Base-by-base conservation (phyloP, 2,329 filamentous ascomycete genomes). In the Penicillium polonicum region DNA sequence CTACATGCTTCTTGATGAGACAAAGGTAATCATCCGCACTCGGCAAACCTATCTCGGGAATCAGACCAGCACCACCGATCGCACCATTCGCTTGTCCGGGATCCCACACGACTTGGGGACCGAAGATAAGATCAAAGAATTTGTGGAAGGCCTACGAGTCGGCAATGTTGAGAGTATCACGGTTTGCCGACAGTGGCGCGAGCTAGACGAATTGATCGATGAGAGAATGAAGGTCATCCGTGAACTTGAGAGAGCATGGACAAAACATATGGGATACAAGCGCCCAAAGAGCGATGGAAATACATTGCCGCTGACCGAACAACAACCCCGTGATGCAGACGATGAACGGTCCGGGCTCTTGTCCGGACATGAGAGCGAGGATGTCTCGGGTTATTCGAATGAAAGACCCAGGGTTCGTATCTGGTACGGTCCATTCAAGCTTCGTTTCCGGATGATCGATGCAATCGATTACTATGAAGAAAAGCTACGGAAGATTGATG, bases 401-500 rank as follows among this genome's bases (percentile, higher is more conserved):
- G 73, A 76, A 38, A 79, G 86, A 19, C 93, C 94, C 0, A 88
- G 83, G 63, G 82, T 87, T 19, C 88, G 85, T 17, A 80, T 97
- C 23, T 88, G 92, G 79, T 91, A 91, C 66, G 93, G 94, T 1
- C 85, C 86, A 17, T 80, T 96, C 44, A 86, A 86, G 19, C 69
- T 96, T 41, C 85, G 85, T 52, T 89, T 82, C 67, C 87, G 84
- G 62, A 87, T 84, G 55, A 85, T 94, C 2, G 94, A 99, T 72
- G 92, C 92, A 2, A 94, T 99, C 65, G 90, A 97, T 72, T 94
- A 97, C 72, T 97, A 92, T 69, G 89, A 95, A 67, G 91, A 96
- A 73, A 88, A 89, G 70, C 82, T 99, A 36, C 87, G 89, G 27
- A 82, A 83, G 17, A 74, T 95, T 2, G 93, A 99, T 64, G 88